phyloP scores from a whole-genome alignment of 1,284 basidiomycete species.

The Porodaedalea pini region DNA sequence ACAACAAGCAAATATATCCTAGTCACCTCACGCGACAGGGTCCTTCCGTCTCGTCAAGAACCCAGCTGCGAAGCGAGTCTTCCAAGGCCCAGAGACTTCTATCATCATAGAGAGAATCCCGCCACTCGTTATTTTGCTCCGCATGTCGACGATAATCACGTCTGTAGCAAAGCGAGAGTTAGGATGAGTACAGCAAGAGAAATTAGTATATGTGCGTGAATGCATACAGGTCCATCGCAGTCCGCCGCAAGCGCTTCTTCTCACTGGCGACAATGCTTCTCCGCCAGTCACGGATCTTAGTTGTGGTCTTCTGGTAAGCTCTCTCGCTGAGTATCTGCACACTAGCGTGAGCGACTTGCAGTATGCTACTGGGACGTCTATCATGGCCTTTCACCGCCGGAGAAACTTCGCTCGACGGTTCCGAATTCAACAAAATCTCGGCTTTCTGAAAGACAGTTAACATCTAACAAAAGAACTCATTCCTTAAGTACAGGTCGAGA shows the following conservation, averaged over 20 bases:
- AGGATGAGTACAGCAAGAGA: not conserved
- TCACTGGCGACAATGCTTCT: slow-evolving; percentile 63
- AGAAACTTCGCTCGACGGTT: slow-evolving; percentile 7
- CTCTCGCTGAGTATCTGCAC: slow-evolving; percentile 18
- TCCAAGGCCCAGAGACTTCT: slow-evolving; percentile 75
- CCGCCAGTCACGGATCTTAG: slow-evolving; percentile 66
- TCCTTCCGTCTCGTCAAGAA: slow-evolving; percentile 85
- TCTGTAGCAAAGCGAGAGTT: slow-evolving; percentile 40
- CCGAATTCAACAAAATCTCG: slow-evolving; percentile 49
- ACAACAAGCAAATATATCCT: not conserved
- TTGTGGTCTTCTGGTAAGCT: slow-evolving; percentile 39
- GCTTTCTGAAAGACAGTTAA: slow-evolving; percentile 52
- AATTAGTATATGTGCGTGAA: not conserved
- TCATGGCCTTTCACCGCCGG: not conserved
- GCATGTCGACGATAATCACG: slow-evolving; percentile 69
- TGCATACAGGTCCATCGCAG: slow-evolving; percentile 63
- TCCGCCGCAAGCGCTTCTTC: slow-evolving; percentile 65
- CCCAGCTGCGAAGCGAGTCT: slow-evolving; percentile 54
- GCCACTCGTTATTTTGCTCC: slow-evolving; percentile 57
- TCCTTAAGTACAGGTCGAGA: not conserved
- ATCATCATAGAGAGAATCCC: slow-evolving; percentile 57
- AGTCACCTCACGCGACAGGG: slow-evolving; percentile 75
- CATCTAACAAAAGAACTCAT: slow-evolving; percentile 39
- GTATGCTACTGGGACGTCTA: not conserved
- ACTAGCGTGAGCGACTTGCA: slow-evolving; percentile 5